Percentiles rank a stretch among this genome's conserved stretches.
phyloP scores from a whole-genome alignment of 2,329 filamentous ascomycete genomes.

The Hypoxylon sp. region DNA sequence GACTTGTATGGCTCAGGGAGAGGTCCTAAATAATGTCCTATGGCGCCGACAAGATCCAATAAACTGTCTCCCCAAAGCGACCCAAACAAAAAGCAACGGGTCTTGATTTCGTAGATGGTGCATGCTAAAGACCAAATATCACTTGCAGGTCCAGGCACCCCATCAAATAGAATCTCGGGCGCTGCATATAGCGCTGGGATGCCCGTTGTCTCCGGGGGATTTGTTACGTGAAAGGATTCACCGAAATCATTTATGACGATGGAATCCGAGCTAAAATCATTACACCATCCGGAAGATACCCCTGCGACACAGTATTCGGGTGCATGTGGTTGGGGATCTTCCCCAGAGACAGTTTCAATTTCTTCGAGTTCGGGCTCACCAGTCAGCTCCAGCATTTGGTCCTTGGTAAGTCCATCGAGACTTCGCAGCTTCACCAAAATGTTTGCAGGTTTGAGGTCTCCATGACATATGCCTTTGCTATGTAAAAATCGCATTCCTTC shows the following conservation, averaged over 20 bases:
- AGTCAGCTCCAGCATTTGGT: background rate
- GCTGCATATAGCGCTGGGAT: background rate
- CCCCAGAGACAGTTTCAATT: background rate
- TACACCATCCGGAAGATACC: background rate
- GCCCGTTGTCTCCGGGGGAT: background rate
- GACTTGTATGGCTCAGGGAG: background rate
- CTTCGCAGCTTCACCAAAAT: background rate
- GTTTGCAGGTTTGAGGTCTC: background rate
- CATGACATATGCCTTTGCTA: background rate
- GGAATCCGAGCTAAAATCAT: background rate
- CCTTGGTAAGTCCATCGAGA: background rate
- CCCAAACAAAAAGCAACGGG: background rate
- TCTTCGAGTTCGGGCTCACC: background rate
- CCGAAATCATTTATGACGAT: background rate
- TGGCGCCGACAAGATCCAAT: background rate
- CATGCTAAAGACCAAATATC: constrained; percentile 2
- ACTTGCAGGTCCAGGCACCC: background rate
- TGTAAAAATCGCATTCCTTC: background rate
- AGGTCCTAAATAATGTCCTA: background rate
- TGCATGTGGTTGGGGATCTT: constrained; percentile 4
- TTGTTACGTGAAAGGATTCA: background rate
- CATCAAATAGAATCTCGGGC: background rate
- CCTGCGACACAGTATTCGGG: background rate
- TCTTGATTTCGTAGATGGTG: background rate
- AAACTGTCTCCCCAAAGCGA: background rate